Evolutionary conservation across 1,139 yeast species (phyloP), one percentile per base, ranked within the genome.

Genomic region (Taphrina confusa): DNA sequence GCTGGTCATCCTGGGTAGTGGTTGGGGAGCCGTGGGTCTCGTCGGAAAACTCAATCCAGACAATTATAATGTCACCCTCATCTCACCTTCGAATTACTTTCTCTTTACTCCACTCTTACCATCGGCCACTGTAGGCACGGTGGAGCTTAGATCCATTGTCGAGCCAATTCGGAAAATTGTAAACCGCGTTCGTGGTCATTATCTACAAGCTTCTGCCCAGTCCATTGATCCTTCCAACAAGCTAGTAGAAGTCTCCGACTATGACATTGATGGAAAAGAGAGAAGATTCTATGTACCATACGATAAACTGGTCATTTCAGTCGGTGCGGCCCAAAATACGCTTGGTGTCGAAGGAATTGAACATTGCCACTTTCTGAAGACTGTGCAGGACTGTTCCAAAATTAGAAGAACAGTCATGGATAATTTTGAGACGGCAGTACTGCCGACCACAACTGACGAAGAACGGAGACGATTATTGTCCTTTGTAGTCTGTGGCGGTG

Each of bases 71-170:
- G 96, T 91, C 60, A 84, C 88, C 61, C 84, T 91, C 61, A 86
- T 91, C 54, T 88, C 96, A 37, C 97, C 97, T 64, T 82, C 97
- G 77, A 91, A 90, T 79, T 91, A 89, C 79, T 91, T 91, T 75
- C 78, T 91, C 69, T 91, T 90, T 80, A 91, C 97, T 54, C 64
- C 97, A 9, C 78, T 91, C 72, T 80, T 91, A 69, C 97, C 97
- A 50, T 87, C 96, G 27, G 86, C 91, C 67, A 95, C 97, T 57
- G 90, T 96, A 50, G 97, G 97, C 64, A 87, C 96, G 56, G 83
- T 91, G 66, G 96, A 89, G 72, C 80, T 83, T 71, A 87, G 95
- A 74, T 88, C 96, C 49, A 89, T 91, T 66, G 79, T 80, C 71
- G 86, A 82, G 67, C 82, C 84, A 45, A 79, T 82, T 61, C 76